Percentiles rank a stretch among this genome's conserved stretches.
Evolutionary conservation across 73 alveolate genomes (phyloP).

Genomic region (Symbiodinium pilosum): DNA sequence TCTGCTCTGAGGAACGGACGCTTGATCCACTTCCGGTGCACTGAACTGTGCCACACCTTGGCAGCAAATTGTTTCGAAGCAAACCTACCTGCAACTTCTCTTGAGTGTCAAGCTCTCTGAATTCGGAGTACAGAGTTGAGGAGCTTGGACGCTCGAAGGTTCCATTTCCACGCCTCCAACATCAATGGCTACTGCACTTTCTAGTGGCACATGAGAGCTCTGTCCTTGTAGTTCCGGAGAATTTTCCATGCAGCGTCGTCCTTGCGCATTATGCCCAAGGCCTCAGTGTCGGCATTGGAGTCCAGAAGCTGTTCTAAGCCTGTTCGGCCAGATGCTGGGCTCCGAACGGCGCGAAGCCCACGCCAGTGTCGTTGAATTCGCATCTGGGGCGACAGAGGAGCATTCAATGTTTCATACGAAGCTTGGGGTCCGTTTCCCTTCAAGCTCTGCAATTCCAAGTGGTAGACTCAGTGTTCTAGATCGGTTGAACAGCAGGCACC

Average conservation of each 20-base stretch:
- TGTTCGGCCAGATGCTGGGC: background rate
- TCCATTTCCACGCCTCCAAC: conserved; percentile 88
- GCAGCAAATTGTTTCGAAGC: too few relatives aligned
- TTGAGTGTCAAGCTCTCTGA: conserved; percentile 61
- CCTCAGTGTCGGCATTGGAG: too few relatives aligned
- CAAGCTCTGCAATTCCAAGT: too few relatives aligned
- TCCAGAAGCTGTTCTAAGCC: background rate
- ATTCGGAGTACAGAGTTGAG: conserved; percentile 59
- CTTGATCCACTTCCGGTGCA: conserved; percentile 89
- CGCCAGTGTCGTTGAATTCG: conserved; percentile 92
- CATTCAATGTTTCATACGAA: too few relatives aligned
- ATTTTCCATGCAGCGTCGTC: conserved; percentile 93
- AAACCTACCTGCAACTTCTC: background rate
- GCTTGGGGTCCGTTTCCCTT: too few relatives aligned
- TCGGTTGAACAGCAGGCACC: too few relatives aligned
- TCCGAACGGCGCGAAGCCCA: conserved; percentile 49
- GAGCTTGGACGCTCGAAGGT: conserved; percentile 81
- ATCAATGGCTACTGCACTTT: background rate
- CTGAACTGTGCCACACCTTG: conserved; percentile 88
- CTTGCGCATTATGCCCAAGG: conserved; percentile 86
- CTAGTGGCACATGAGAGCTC: too few relatives aligned
- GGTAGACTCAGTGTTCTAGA: too few relatives aligned
- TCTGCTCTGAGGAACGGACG: background rate
- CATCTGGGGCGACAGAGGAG: too few relatives aligned
- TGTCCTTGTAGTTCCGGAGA: conserved; percentile 79